These are phyloP conservation scores for Saussurea involucrata DNA, from an alignment of 129 eudicot species.

Conservation along the genomic window DNA sequence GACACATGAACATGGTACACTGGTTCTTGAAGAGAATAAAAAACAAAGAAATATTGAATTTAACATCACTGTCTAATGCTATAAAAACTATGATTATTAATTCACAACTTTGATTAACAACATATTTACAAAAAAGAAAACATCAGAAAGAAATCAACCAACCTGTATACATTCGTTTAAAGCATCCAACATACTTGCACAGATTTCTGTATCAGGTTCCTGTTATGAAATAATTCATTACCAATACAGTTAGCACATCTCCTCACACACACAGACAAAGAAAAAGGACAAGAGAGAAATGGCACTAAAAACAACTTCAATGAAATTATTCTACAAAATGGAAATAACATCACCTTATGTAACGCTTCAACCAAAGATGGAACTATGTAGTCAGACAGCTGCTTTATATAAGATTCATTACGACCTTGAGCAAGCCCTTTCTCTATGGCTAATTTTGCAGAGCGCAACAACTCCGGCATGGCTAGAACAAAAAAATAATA, in stretches of 20 bases:
- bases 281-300: not conserved
- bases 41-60: too few relatives aligned
- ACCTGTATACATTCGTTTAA: slow-evolving; percentile 95
- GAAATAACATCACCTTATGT: slow-evolving; percentile 58
- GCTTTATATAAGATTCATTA: slow-evolving; percentile 84
- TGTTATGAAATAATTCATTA: slow-evolving; percentile 28
- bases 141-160: slow-evolving; percentile 12
- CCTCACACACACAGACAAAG: not conserved
- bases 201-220: slow-evolving; percentile 99
- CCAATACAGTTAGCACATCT: slow-evolving; percentile 11
- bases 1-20: not conserved
- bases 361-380: slow-evolving; percentile 96
- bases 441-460: slow-evolving; percentile 94
- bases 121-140: not conserved
- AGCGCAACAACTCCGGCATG: slow-evolving; percentile 93
- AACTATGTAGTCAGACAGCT: slow-evolving; percentile 87
- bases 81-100: not conserved
- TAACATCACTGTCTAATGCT: not conserved
- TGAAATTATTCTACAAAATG: not conserved
- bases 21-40: too few relatives aligned
- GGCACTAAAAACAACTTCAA: not conserved
- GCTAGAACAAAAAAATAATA: slow-evolving; percentile 38
- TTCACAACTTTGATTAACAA: not conserved
- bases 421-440: slow-evolving; percentile 99
- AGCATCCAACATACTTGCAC: slow-evolving; percentile 94